phyloP scores from a whole-genome alignment of 2,329 filamentous ascomycete genomes.

The Diaporthe destruens region DNA sequence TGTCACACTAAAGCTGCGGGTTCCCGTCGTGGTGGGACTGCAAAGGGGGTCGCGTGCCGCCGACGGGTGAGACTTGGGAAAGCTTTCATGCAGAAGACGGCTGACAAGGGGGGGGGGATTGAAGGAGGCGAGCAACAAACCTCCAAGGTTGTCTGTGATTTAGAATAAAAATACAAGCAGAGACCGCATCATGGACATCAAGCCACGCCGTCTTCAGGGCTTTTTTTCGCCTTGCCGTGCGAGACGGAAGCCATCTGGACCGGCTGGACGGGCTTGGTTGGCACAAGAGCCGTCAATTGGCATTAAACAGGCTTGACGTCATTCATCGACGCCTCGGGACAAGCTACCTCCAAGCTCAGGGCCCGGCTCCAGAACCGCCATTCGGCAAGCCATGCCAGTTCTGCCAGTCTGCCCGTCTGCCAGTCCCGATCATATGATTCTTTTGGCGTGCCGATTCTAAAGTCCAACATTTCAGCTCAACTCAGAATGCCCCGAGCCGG shows the following conservation, averaged over 20 bases:
- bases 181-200: slow-evolving; percentile 13
- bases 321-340: slow-evolving; percentile 15
- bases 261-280: background rate
- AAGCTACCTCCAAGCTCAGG: background rate
- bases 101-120: background rate
- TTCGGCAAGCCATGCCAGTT: background rate
- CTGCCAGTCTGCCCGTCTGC: background rate
- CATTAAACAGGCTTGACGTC: slow-evolving; percentile 34
- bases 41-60: slow-evolving; percentile 27
- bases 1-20: slow-evolving; percentile 29
- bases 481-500: background rate
- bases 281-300: slow-evolving; percentile 6
- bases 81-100: background rate
- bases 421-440: slow-evolving; percentile 27
- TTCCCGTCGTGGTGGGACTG: slow-evolving; percentile 33
- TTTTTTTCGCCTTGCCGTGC: background rate
- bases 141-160: background rate
- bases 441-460: slow-evolving; percentile 20
- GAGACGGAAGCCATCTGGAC: slow-evolving; percentile 5
- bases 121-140: background rate
- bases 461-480: slow-evolving; percentile 22
- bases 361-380: too few species aligned
- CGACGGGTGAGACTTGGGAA: slow-evolving; percentile 24
- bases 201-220: slow-evolving; percentile 10
- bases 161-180: background rate